Evolutionary conservation across 495 filamentous ascomycete species (phyloP).

Genomic region (Cladorrhinum samala): DNA sequence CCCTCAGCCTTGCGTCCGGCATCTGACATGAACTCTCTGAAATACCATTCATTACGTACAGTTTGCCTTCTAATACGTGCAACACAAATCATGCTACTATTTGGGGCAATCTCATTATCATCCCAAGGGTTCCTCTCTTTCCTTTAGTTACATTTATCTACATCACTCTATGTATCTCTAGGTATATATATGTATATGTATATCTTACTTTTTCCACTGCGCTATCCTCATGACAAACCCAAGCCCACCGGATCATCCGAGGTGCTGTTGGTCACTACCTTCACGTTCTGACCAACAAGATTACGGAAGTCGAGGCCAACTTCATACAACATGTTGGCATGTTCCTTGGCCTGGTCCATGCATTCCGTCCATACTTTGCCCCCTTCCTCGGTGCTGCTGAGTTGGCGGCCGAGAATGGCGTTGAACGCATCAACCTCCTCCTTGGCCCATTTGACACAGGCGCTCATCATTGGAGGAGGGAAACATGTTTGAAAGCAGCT

Average conservation of each 20-base stretch:
- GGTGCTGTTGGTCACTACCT: slow-evolving; percentile 7
- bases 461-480: slow-evolving; percentile 75
- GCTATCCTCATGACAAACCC: slow-evolving; percentile 28
- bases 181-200: background rate
- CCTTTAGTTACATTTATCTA: background rate
- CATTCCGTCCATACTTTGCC: slow-evolving; percentile 73
- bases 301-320: slow-evolving; percentile 88
- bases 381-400: slow-evolving; percentile 68
- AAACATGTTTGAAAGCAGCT: slow-evolving; percentile 86
- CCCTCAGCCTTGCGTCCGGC: no score
- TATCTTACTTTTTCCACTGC: slow-evolving; percentile 1
- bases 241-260: slow-evolving; percentile 33
- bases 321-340: slow-evolving; percentile 72
- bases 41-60: no score
- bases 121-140: no score
- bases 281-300: slow-evolving; percentile 47
- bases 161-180: background rate
- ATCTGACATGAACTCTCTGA: no score
- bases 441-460: slow-evolving; percentile 94
- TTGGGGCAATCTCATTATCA: no score
- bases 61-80: no score
- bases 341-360: slow-evolving; percentile 71
- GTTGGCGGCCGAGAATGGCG: slow-evolving; percentile 67
- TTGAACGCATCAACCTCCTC: slow-evolving; percentile 89
- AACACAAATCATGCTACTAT: no score